Evolutionary conservation across 163 green algal species (phyloP), one percentile per base, ranked within the genome.

Genomic region (Prototheca cutis): DNA sequence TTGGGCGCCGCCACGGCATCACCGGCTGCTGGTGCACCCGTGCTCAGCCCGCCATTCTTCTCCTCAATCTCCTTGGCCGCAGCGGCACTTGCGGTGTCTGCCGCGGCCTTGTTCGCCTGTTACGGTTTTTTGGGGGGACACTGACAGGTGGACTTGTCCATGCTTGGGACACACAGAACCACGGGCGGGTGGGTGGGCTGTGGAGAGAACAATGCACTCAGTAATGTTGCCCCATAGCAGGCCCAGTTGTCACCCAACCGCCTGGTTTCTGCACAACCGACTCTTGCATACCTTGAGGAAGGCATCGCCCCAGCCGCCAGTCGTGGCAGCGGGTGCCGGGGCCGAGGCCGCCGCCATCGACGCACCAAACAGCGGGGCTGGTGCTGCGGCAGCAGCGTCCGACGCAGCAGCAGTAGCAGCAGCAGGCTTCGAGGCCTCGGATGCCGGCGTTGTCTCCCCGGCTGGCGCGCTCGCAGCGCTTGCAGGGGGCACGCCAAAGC

Each of bases 21-120:
- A n/a, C n/a, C n/a, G n/a, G n/a, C n/a, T n/a, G n/a, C n/a, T 1
- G 36, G 13, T 45, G 36, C 13, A 1, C 36, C 36, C 36, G 36
- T 45, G 36, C 13, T 45, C 36, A 15, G 13, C 36, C 36, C 36
- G 13, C 36, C 36, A 10, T 45, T 10, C 13, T 15, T 45, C 36
- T 13, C 48, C 2, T 54, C 62, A 39, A 63, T 58, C 10, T 63
- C 62, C 47, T 64, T 53, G 4, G 45, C 55, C 31, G 39, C 62
- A 4, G 55, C 62, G 0, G 53, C 62, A 1, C 55, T 33, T 23
- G 62, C 55, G 15, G 53, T 28, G 2, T 39, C n/a, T 4, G 62
- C 45, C 32, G 54, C 55, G 2, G 27, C 57, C 40, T 61, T 39
- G 32, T 71, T 71, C 4, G 57, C 17, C 55, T 63, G 48, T 33